A percentile compares a stretch with the other conserved stretches of the same genome.
Evolutionary conservation across 306 rosid genomes (phyloP).

Genomic region (Trifolium pratense): DNA sequence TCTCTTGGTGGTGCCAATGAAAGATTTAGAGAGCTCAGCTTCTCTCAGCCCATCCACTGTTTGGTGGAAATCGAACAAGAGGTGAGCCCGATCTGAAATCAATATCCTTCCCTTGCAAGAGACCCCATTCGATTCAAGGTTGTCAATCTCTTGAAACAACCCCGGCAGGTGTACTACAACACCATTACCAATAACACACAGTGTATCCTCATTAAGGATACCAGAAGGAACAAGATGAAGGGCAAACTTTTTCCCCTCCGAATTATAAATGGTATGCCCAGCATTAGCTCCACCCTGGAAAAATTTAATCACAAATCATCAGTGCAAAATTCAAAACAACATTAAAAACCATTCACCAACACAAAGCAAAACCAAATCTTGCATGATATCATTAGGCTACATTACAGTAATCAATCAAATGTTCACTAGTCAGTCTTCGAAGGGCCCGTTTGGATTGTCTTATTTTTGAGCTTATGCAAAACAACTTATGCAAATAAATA

Average conservation of each 20-base stretch:
- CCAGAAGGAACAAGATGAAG: conserved; percentile 98
- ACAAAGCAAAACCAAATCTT: not conserved
- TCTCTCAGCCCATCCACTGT: conserved; percentile 91
- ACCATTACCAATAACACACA: conserved; percentile 93
- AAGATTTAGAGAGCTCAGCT: conserved; percentile 85
- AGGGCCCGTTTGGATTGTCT: too few species aligned
- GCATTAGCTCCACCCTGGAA: conserved; percentile 96
- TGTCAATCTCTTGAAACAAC: conserved; percentile 83
- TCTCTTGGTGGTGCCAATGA: conserved; percentile 97
- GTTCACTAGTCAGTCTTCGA: not conserved
- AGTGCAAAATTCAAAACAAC: conserved; percentile 24
- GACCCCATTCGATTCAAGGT: conserved; percentile 78
- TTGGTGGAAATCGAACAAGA: conserved; percentile 94
- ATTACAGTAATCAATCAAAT: not conserved
- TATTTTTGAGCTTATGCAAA: too few species aligned
- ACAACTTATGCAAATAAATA: too few species aligned
- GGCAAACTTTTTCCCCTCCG: conserved; percentile 94
- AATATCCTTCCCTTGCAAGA: conserved; percentile 89
- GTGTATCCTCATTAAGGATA: conserved; percentile 86
- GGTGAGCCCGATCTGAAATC: conserved; percentile 92
- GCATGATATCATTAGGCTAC: not conserved
- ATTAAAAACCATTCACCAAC: not conserved
- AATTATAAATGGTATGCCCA: conserved; percentile 92
- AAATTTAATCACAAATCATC: conserved; percentile 1
- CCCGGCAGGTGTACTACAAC: conserved; percentile 94